Evolutionary conservation across 306 rosid genomes (phyloP).

Genomic region (Pachyrhizus erosus): DNA sequence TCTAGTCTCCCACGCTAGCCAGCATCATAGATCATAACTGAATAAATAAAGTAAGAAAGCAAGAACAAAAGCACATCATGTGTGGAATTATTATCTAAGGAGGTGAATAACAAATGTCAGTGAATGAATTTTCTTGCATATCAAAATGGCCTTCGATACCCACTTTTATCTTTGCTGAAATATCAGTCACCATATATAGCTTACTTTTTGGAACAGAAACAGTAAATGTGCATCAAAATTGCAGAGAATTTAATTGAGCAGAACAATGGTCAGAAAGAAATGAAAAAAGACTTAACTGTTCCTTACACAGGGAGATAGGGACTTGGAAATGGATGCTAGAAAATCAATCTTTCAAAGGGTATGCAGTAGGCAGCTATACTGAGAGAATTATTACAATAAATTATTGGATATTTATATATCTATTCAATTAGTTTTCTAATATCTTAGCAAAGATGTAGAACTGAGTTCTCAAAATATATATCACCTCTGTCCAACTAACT

Average conservation of each 20-base stretch:
- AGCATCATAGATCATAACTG: not conserved
- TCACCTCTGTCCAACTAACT: too few relatives aligned
- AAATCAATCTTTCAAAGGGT: constrained; percentile 20
- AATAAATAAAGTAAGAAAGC: constrained; percentile 26
- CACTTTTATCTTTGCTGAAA: constrained; percentile 1
- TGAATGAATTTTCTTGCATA: constrained; percentile 5
- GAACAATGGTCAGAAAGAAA: constrained; percentile 7
- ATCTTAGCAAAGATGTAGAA: constrained; percentile 1
- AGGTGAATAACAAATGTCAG: not conserved
- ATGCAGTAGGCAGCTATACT: constrained; percentile 6
- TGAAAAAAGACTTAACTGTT: constrained; percentile 7
- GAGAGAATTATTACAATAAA: not conserved
- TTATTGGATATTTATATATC: not conserved
- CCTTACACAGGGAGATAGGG: constrained; percentile 3
- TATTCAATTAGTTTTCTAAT: constrained; percentile 17
- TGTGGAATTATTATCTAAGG: not conserved
- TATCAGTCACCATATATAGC: constrained; percentile 18
- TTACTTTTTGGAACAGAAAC: constrained; percentile 12
- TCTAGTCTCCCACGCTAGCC: too few relatives aligned
- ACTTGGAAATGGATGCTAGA: not conserved
- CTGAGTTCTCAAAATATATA: constrained; percentile 22
- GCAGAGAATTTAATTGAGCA: constrained; percentile 27
- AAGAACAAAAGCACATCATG: not conserved
- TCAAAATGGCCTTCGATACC: constrained; percentile 8
- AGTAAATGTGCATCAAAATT: constrained; percentile 15